Evolutionary conservation across 2,329 filamentous ascomycete species (phyloP).

Genomic region (Scopulariopsis brevicaulis): DNA sequence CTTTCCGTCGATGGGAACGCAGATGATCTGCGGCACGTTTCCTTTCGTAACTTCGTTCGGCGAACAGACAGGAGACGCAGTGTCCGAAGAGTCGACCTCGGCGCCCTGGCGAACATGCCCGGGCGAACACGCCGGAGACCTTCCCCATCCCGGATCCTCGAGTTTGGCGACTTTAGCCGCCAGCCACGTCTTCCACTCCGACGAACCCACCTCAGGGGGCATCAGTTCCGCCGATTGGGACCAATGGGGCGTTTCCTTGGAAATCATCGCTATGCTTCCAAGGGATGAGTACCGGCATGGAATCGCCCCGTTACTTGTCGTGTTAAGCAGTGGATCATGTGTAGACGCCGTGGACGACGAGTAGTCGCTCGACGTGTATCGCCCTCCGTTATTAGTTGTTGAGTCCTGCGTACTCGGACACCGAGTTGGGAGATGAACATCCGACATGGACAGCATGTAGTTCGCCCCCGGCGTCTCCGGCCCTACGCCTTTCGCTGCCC

Average conservation of each 20-base stretch:
- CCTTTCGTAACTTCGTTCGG: neutral
- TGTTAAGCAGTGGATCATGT: neutral
- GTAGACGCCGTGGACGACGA: neutral
- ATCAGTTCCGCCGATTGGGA: constrained; percentile 18
- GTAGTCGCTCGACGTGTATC: constrained; percentile 2
- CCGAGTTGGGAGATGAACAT: neutral
- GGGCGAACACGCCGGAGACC: constrained; percentile 1
- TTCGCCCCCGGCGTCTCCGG: neutral
- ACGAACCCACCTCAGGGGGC: constrained; percentile 30
- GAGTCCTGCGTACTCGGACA: neutral
- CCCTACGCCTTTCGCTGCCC: neutral
- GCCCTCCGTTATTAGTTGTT: neutral
- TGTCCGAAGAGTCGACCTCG: constrained; percentile 28
- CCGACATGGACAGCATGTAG: constrained; percentile 2
- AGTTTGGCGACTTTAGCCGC: constrained; percentile 38
- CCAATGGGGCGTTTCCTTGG: constrained; percentile 7
- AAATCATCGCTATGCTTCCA: neutral
- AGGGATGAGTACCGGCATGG: neutral
- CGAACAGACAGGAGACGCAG: neutral
- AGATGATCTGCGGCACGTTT: neutral
- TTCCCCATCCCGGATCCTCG: constrained; percentile 15
- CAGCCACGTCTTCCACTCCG: constrained; percentile 44
- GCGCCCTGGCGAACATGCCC: constrained; percentile 37
- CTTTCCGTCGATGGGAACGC: neutral
- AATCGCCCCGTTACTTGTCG: neutral